Conservation (phyloP, 257 asterid genomes). For the Buddleja alternifolia region DNA sequence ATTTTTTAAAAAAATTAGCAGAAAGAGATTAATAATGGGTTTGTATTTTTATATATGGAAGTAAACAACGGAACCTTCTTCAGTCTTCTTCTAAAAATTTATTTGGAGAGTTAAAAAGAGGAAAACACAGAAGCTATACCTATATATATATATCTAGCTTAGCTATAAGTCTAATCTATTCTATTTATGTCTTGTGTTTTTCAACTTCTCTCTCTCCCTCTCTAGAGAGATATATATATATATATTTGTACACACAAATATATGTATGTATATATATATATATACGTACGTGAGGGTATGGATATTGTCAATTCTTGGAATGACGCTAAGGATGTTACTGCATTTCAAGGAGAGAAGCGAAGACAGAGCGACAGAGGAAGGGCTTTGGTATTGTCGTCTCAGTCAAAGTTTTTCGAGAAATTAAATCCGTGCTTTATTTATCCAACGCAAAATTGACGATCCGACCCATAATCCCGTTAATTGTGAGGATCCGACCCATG, state of each 20-base stretch:
- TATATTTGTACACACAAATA: too few species aligned
- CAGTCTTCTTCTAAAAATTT: background rate
- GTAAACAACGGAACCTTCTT: conserved; percentile 51
- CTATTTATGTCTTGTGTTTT: too few species aligned
- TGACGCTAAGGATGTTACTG: too few species aligned
- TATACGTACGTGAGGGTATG: too few species aligned
- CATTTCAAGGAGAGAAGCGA: too few species aligned
- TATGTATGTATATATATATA: too few species aligned
- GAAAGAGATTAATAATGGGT: background rate
- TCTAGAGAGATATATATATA: too few species aligned
- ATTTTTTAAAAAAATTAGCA: background rate
- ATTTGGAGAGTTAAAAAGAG: background rate
- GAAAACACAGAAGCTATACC: conserved; percentile 24
- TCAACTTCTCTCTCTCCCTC: too few species aligned
- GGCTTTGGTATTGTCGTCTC: conserved; percentile 67
- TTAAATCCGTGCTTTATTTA: conserved; percentile 48
- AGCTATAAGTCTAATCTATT: too few species aligned
- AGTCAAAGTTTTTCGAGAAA: conserved; percentile 61
- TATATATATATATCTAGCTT: background rate
- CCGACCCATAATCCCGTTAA: too few species aligned
- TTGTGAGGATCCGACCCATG: background rate
- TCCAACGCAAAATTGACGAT: conserved; percentile 31
- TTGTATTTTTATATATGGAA: conserved; percentile 24
- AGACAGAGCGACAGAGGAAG: too few species aligned
- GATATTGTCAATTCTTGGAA: too few species aligned